These are phyloP conservation scores for Ustilago loliicola DNA, from an alignment of 1,284 basidiomycete species.

Conservation along the genomic window DNA sequence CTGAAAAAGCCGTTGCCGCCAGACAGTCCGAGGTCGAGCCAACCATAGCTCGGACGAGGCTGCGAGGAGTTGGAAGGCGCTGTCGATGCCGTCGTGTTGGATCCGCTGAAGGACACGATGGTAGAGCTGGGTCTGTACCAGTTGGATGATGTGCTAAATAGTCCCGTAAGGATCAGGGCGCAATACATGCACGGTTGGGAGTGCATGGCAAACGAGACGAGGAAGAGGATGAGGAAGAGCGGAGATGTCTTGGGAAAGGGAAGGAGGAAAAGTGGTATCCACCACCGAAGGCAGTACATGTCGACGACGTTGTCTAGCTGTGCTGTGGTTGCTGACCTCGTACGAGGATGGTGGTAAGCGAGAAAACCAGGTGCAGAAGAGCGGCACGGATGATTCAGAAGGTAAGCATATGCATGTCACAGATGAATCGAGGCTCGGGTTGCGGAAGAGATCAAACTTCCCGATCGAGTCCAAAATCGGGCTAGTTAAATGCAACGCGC, in stretches of 20 bases:
- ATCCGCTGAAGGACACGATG: background rate
- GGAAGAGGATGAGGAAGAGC: conserved; percentile 59
- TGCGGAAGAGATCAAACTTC: background rate
- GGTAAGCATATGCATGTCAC: background rate
- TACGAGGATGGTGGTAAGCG: background rate
- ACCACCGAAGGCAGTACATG: conserved; percentile 67
- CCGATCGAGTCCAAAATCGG: conserved; percentile 13
- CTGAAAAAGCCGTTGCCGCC: conserved; percentile 47
- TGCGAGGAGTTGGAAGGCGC: conserved; percentile 7
- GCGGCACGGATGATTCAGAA: background rate
- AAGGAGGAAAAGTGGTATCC: conserved; percentile 64
- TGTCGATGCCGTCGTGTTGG: conserved; percentile 5
- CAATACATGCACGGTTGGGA: conserved; percentile 66
- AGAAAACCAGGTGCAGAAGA: background rate
- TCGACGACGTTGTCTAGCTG: background rate
- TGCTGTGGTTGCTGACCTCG: background rate
- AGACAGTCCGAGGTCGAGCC: conserved; percentile 41
- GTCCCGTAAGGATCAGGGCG: conserved; percentile 57
- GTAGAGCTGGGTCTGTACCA: conserved; percentile 35
- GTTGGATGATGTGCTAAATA: conserved; percentile 58
- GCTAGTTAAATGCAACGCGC: conserved; percentile 23
- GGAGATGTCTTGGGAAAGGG: conserved; percentile 64
- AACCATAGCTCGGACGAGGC: conserved; percentile 36
- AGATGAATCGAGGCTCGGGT: background rate
- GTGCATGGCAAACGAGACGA: conserved; percentile 60